Percentiles rank a stretch among this genome's conserved stretches.
These are phyloP conservation scores for Rhizopus stolonifer DNA, from an alignment of 371 early-diverging fungal genomes.

Conservation along the genomic window DNA sequence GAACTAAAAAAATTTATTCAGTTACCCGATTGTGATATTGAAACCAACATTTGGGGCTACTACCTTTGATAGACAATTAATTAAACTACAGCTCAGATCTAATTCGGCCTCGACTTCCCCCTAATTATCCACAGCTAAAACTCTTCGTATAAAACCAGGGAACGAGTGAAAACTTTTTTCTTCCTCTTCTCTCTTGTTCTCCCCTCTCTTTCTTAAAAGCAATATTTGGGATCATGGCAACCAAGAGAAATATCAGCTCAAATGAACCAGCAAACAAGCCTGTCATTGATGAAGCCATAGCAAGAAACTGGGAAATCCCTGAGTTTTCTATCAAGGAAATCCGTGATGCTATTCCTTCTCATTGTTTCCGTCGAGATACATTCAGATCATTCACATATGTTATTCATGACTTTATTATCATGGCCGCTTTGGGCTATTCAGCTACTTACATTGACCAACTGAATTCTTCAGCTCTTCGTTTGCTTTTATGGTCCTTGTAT, in stretches of 20 bases:
- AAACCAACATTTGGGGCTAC: conserved; percentile 6
- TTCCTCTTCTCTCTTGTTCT: not conserved
- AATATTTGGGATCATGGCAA: not conserved
- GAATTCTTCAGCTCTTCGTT: conserved; percentile 45
- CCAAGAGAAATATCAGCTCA: conserved; percentile 1
- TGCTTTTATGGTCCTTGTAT: conserved; percentile 72
- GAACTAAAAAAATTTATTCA: not conserved
- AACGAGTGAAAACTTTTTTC: not conserved
- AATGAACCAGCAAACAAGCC: conserved; percentile 11
- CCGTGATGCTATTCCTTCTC: conserved; percentile 81
- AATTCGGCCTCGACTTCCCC: not conserved
- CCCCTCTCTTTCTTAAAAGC: not conserved
- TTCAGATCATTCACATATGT: conserved; percentile 72
- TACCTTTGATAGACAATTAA: conserved; percentile 1
- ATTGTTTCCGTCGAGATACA: conserved; percentile 81
- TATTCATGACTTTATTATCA: conserved; percentile 63
- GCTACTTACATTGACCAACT: conserved; percentile 70
- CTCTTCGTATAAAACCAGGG: conserved; percentile 1
- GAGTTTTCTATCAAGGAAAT: conserved; percentile 84
- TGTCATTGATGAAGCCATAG: conserved; percentile 31
- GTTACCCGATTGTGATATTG: not conserved
- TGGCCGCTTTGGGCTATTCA: conserved; percentile 57
- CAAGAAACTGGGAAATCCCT: conserved; percentile 63
- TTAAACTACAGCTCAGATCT: not conserved
- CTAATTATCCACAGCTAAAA: not conserved